phyloP scores from a whole-genome alignment of 2,329 filamentous ascomycete genomes.

The Albifimbria verrucaria region DNA sequence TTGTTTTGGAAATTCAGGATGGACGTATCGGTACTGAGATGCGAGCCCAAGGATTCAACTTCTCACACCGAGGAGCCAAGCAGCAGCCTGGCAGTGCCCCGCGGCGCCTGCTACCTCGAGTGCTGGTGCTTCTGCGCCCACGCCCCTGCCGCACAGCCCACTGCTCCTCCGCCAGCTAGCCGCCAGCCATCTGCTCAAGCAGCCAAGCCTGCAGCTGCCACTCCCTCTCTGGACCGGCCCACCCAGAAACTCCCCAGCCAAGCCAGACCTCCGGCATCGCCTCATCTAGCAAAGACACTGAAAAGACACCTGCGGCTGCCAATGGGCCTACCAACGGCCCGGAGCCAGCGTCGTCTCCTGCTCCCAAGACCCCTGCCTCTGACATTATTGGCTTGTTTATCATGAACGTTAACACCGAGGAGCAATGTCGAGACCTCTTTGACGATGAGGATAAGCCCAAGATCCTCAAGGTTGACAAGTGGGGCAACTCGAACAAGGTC shows the following conservation, averaged over 20 bases:
- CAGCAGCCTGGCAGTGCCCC: constrained; percentile 48
- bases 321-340: constrained; percentile 53
- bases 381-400: constrained; percentile 85
- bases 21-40: constrained; percentile 97
- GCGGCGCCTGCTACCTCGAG: constrained; percentile 23
- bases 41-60: constrained; percentile 98
- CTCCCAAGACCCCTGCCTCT: constrained; percentile 57
- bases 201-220: constrained; percentile 38
- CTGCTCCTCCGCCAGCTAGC: constrained; percentile 26
- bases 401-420: constrained; percentile 77
- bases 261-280: constrained; percentile 37
- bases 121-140: constrained; percentile 29
- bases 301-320: constrained; percentile 48
- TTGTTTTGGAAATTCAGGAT: constrained; percentile 91
- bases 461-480: constrained; percentile 75
- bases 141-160: constrained; percentile 33
- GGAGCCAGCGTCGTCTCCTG: constrained; percentile 54
- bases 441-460: constrained; percentile 78
- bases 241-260: constrained; percentile 48
- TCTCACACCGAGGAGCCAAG: constrained; percentile 90
- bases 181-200: constrained; percentile 37
- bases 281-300: constrained; percentile 48
- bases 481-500: constrained; percentile 76
- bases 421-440: constrained; percentile 80
- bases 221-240: constrained; percentile 31